phyloP scores from a whole-genome alignment of 2,329 filamentous ascomycete genomes.

The Ambrosiella xylebori region DNA sequence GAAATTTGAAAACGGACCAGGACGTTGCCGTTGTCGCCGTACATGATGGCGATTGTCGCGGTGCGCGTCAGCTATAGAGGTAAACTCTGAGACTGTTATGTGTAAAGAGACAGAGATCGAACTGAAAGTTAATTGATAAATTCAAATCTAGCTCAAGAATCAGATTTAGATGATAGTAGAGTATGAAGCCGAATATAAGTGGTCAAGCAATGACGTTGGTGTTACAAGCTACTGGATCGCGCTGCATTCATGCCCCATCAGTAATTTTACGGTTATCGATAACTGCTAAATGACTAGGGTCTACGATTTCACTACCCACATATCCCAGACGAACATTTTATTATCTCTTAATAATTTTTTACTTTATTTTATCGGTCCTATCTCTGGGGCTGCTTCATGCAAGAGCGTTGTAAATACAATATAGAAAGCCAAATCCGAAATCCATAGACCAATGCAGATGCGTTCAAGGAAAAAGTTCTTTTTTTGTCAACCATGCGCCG shows the following conservation, averaged over 20 bases:
- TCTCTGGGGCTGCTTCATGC: slow-evolving; percentile 13
- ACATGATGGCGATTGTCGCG: slow-evolving; percentile 7
- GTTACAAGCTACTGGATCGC: background rate
- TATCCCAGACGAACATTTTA: background rate
- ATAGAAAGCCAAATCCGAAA: slow-evolving; percentile 14
- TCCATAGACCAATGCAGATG: slow-evolving; percentile 13
- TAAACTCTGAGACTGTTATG: background rate
- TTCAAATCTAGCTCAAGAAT: background rate
- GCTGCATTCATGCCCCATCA: background rate
- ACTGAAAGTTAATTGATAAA: background rate
- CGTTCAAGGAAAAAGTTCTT: slow-evolving; percentile 12
- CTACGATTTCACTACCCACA: background rate
- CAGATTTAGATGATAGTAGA: too few relatives aligned
- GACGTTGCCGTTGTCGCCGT: slow-evolving; percentile 14
- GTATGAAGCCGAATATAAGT: too few relatives aligned
- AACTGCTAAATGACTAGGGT: background rate
- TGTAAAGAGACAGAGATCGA: background rate
- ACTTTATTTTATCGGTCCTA: slow-evolving; percentile 11
- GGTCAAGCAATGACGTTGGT: background rate
- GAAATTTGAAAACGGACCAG: slow-evolving; percentile 8
- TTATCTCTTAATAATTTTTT: background rate
- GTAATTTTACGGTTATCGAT: background rate
- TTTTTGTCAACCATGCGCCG: slow-evolving; percentile 14
- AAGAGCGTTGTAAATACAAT: slow-evolving; percentile 11
- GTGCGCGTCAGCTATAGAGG: background rate